Percentiles rank a stretch among this genome's conserved stretches.
Conservation (phyloP, 352 stramenopile species). For the Halophytophthora polymorphica region DNA sequence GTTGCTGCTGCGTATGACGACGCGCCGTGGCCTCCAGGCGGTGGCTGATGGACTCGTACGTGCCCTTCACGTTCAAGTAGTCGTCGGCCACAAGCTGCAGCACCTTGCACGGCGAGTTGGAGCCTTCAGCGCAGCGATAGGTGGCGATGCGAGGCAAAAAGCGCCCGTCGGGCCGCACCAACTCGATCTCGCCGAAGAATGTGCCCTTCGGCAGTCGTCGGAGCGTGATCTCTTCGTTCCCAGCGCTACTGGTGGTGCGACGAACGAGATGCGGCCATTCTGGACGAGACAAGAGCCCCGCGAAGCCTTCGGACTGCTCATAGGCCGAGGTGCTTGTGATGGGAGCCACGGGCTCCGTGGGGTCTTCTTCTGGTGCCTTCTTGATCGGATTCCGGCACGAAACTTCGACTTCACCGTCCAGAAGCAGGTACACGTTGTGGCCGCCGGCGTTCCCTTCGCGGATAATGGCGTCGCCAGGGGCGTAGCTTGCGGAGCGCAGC, state of each 20-base stretch:
- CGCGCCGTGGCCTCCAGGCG: slow-evolving; percentile 60
- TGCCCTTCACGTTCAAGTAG: slow-evolving; percentile 73
- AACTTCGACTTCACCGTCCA: slow-evolving; percentile 78
- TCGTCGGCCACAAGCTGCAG: slow-evolving; percentile 78
- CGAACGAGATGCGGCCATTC: slow-evolving; percentile 26
- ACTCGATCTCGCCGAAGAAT: slow-evolving; percentile 80
- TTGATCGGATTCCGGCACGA: slow-evolving; percentile 76
- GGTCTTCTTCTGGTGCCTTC: slow-evolving; percentile 11
- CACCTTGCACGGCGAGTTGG: slow-evolving; percentile 58
- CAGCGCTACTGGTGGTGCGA: slow-evolving; percentile 9
- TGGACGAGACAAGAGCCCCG: slow-evolving; percentile 22
- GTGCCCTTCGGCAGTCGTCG: slow-evolving; percentile 62
- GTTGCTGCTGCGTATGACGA: slow-evolving; percentile 60
- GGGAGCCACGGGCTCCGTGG: slow-evolving; percentile 10
- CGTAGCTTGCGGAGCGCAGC: slow-evolving; percentile 63
- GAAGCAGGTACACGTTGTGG: slow-evolving; percentile 74
- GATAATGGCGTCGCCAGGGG: slow-evolving; percentile 69
- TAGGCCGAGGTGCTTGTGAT: slow-evolving; percentile 23
- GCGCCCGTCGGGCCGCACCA: slow-evolving; percentile 63
- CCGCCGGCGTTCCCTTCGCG: slow-evolving; percentile 60
- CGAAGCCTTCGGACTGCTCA: slow-evolving; percentile 29
- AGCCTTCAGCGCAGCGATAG: slow-evolving; percentile 49
- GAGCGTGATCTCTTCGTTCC: slow-evolving; percentile 52
- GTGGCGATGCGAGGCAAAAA: slow-evolving; percentile 72
- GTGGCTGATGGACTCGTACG: slow-evolving; percentile 69